Base-by-base conservation (phyloP, 2,329 filamentous ascomycete genomes). In the Celoporthe dispersa region DNA sequence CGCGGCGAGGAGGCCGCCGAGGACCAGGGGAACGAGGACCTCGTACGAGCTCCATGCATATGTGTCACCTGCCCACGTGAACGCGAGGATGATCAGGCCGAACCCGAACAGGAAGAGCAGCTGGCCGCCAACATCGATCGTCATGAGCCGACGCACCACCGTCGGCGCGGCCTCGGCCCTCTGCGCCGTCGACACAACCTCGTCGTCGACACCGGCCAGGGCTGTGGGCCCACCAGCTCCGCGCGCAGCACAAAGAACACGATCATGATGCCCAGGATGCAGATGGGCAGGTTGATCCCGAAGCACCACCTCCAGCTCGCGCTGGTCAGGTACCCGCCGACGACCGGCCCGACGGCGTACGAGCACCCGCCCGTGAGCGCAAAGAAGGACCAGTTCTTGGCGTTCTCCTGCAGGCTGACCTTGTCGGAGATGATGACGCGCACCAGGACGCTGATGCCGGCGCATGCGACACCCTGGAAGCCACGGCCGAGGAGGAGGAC, bases 301-400 rank as follows among this genome's bases (percentile, higher is more conserved):
- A 92, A 92, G 75, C 88, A 90, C 84, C 90, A 92, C 64, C 89
- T 81, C 90, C 90, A 92, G 72, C 83, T 84, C 4, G 83, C 79
- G 39, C 81, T 79, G 28, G 86, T 86, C 12, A 89, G 81, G 68
- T 86, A 86, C 0, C 84, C 89, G 57, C 90, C 90, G 37, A 91
- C 80, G 3, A 90, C 84, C 0, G 90, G 90, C 0, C 90, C 89
- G 12, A 90, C 74, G 1, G 84, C 84, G 74, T 88, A 92, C 16
- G 86, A 86, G 9, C 88, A 75, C 0, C 89, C 89, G 12, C 84
- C 84, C 0, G 91, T 82, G 8, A 92, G 73, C 0, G 87, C 84
- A 72, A 92, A 91, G 14, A 88, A 79, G 3, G 87, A 86, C 80
- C 86, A 90, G 73, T 90, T 91, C 73, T 84, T 85, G 1, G 88